phyloP scores from a whole-genome alignment of 352 stramenopile genomes.

The Phytophthora megakarya region DNA sequence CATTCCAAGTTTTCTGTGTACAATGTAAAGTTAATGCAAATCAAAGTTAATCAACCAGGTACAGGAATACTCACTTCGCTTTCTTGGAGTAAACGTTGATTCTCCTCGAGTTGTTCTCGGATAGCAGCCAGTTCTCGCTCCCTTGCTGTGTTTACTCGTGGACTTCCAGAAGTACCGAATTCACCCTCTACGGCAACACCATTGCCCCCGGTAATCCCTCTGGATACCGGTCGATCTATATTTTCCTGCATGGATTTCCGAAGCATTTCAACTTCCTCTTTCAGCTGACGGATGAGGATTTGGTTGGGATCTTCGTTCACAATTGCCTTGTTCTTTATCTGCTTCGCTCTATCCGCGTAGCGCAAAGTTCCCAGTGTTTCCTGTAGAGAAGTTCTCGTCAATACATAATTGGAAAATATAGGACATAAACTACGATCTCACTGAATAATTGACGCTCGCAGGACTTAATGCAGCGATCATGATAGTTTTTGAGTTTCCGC shows the following conservation, averaged over 20 bases:
- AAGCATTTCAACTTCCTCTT: constrained; percentile 78
- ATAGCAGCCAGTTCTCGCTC: constrained; percentile 66
- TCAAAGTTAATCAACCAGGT: background rate
- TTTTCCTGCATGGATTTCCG: constrained; percentile 77
- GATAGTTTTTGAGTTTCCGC: constrained; percentile 91
- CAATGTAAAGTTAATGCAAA: background rate
- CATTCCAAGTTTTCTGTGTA: constrained; percentile 77
- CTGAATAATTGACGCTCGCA: constrained; percentile 87
- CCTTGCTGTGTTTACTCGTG: constrained; percentile 48
- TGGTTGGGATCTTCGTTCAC: constrained; percentile 93
- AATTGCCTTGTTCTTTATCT: constrained; percentile 93
- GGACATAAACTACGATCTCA: constrained; percentile 19
- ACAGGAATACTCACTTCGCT: constrained; percentile 54
- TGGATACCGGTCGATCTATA: constrained; percentile 57
- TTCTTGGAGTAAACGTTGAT: constrained; percentile 73
- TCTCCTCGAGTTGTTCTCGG: constrained; percentile 76
- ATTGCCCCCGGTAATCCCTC: constrained; percentile 31
- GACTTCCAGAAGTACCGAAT: constrained; percentile 15
- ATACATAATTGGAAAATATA: background rate
- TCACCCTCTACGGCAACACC: constrained; percentile 32
- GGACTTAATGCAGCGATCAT: constrained; percentile 91
- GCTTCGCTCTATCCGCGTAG: constrained; percentile 92
- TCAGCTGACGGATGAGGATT: constrained; percentile 83
- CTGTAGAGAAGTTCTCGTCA: constrained; percentile 33
- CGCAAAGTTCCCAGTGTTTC: constrained; percentile 91